Evolutionary conservation across 2,329 filamentous ascomycete species (phyloP), one percentile per base, ranked within the genome.

Genomic region (Cladosporium halotolerans): DNA sequence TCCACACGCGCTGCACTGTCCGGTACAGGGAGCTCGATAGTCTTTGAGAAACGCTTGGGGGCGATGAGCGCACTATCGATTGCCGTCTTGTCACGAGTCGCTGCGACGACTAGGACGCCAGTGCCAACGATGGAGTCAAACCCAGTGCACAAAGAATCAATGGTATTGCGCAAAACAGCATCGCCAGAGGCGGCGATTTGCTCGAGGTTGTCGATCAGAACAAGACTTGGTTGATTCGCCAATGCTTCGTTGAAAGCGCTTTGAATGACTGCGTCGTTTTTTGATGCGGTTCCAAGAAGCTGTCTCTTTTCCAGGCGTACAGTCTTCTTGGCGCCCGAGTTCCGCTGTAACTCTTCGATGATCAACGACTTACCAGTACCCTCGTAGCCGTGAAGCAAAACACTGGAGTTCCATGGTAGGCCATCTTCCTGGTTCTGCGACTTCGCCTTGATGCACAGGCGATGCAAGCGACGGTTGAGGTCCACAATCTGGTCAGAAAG

Each of bases 331-430:
- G 89, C 96, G 54, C 78, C 79, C 0, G 83, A 81, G 6, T 75
- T 77, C 32, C 68, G 58, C 8, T 83, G 80, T 16, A 96, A 76
- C 32, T 81, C 79, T 13, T 85, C 69, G 1, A 96, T 73, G 0
- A 96, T 74, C 58, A 86, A 78, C 0, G 83, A 86, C 72, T 96
- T 96, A 19, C 92, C 92, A 0, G 88, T 95, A 9, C 92, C 91
- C 57, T 82, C 81, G 14, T 88, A 84, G 11, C 92, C 92, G 66
- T 95, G 85, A 4, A 96, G 75, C 19, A 93, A 77, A 34, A 93
- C 78, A 0, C 82, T 83, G 79, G 38, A 48, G 19, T 62, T 57
- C 40, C 46, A 34, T 1, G 52, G 44, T n/a, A 47, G 38, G 16
- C 38, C 40, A n/a, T 42, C 52, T 8, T 49, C 13, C 14, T 40